These are phyloP conservation scores for Azolla pinnata DNA, from an alignment of 75 land plant genomes.

Conservation along the genomic window DNA sequence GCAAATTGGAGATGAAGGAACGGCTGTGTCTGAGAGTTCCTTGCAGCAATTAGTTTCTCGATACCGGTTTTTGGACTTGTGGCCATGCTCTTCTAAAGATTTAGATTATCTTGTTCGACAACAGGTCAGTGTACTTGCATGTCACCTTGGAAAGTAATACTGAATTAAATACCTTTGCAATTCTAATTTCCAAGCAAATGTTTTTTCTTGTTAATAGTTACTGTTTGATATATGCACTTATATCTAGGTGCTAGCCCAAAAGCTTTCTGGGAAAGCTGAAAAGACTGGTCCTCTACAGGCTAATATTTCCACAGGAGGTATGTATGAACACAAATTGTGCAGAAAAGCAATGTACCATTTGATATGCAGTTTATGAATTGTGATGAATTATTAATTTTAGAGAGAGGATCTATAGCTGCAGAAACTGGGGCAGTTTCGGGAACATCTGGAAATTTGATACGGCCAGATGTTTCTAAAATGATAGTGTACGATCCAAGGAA, in stretches of 20 bases:
- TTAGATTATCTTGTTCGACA: slow-evolving; percentile 66
- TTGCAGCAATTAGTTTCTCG: slow-evolving; percentile 84
- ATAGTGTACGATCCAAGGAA: slow-evolving; percentile 74
- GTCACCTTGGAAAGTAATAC: too few relatives aligned
- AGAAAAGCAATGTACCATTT: too few relatives aligned
- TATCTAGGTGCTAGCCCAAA: slow-evolving; percentile 6
- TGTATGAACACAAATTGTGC: too few relatives aligned
- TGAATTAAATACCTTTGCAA: too few relatives aligned
- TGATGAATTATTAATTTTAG: too few relatives aligned
- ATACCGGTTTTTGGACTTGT: slow-evolving; percentile 89
- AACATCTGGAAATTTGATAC: slow-evolving; percentile 45
- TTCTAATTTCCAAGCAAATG: too few relatives aligned
- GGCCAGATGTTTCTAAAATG: slow-evolving; percentile 71
- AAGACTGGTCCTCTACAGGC: neutral
- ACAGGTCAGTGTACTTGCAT: slow-evolving; percentile 72
- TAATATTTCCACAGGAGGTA: neutral
- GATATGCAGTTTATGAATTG: too few relatives aligned
- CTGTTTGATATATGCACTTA: too few relatives aligned
- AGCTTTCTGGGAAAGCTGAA: slow-evolving; percentile 1
- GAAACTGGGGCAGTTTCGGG: too few relatives aligned
- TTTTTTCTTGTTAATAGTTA: too few relatives aligned
- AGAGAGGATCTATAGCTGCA: too few relatives aligned
- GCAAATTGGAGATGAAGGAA: slow-evolving; percentile 44
- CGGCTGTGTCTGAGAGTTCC: slow-evolving; percentile 41
- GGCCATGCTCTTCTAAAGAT: slow-evolving; percentile 85